These are phyloP conservation scores for Biscutella laevigata DNA, from an alignment of 441 rosid genomes.

Conservation along the genomic window DNA sequence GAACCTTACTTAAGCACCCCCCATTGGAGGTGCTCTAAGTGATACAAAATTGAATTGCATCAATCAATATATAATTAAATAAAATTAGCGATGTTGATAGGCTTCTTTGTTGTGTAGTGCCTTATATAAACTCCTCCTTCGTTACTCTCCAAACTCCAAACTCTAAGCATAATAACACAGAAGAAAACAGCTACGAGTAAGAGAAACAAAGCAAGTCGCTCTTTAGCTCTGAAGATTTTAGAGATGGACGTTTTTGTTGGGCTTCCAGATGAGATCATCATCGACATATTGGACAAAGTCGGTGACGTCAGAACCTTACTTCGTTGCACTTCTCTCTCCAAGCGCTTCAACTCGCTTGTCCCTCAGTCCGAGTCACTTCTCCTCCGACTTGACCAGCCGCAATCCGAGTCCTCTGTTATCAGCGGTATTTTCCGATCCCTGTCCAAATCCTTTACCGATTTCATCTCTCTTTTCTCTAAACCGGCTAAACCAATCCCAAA, in stretches of 20 bases:
- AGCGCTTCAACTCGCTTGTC: constrained; percentile 22
- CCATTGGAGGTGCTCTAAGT: too few relatives aligned
- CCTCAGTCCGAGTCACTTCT: constrained; percentile 24
- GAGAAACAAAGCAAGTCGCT: neutral
- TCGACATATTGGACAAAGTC: constrained; percentile 28
- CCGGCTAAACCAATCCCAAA: constrained; percentile 1
- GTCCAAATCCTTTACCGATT: neutral
- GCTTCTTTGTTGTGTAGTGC: too few relatives aligned
- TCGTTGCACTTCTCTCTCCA: constrained; percentile 20
- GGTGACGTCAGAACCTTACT: constrained; percentile 25
- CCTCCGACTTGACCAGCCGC: constrained; percentile 16
- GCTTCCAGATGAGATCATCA: constrained; percentile 19
- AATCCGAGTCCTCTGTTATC: neutral
- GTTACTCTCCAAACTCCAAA: too few relatives aligned
- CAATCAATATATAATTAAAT: too few relatives aligned
- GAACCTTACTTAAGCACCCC: too few relatives aligned
- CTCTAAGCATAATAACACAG: neutral
- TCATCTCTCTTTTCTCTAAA: constrained; percentile 19
- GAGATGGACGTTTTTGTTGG: constrained; percentile 20
- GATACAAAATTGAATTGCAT: too few relatives aligned
- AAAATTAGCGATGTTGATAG: too few relatives aligned
- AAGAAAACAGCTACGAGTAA: neutral
- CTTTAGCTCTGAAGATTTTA: neutral
- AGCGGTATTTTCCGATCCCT: constrained; percentile 12
- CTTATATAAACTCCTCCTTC: constrained; percentile 2